Conservation (phyloP, 1,284 basidiomycete species). For the Fomitopsis pinicola region DNA sequence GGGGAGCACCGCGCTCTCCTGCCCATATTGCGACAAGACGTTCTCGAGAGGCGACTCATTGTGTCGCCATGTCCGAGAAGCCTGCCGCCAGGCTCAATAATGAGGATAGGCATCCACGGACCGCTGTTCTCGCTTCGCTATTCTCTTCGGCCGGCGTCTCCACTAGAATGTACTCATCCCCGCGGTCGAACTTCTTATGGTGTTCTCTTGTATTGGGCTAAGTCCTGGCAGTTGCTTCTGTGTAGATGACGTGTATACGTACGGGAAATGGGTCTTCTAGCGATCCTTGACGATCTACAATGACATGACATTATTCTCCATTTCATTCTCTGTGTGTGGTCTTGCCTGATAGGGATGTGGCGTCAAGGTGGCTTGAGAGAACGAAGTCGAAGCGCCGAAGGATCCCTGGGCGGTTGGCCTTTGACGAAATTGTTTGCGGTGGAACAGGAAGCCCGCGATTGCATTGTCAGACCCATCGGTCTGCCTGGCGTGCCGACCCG, state of each 20-base stretch:
- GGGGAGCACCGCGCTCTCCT: not conserved
- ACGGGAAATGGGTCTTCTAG: not conserved
- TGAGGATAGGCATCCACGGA: not conserved
- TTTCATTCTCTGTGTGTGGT: not conserved
- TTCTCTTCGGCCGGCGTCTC: not conserved
- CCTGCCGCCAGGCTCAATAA: not conserved
- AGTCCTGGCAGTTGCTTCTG: not conserved
- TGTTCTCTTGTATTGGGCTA: not conserved
- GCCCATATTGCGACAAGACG: not conserved
- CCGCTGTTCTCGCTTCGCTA: not conserved
- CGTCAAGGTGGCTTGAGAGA: not conserved
- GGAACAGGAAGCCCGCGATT: not conserved
- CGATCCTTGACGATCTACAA: not conserved
- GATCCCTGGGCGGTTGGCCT: not conserved
- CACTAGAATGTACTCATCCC: not conserved
- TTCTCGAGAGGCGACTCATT: slow-evolving; percentile 1
- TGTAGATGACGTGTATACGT: not conserved
- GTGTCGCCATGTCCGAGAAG: slow-evolving; percentile 1
- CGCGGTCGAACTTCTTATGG: not conserved
- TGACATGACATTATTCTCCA: not conserved
- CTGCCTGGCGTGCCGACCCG: not conserved
- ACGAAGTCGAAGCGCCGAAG: not conserved
- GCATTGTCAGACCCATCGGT: not conserved
- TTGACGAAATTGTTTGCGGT: not conserved
- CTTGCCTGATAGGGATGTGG: not conserved